Base-by-base conservation (phyloP, 2,329 filamentous ascomycete species). In the Ambrosiella beaveri region DNA sequence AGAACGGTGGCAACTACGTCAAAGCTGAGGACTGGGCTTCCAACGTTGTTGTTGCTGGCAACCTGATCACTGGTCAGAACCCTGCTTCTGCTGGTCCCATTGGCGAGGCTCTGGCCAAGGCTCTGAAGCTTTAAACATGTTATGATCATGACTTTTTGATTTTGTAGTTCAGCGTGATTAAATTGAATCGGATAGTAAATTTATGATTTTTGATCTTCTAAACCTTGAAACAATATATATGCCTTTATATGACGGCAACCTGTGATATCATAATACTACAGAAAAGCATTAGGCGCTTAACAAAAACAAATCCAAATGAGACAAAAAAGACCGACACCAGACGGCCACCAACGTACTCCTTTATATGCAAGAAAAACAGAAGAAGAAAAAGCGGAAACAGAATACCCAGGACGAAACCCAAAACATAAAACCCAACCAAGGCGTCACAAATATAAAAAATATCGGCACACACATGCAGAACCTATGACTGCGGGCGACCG, bases 41-140 rank as follows among this genome's bases (percentile, higher is more conserved):
- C 63, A 72, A 76, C 65, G 71, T 78, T 0, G 71, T 75, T 0
- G 73, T 76, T 2, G 71, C 75, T 49, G 78, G 76, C 7, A 71
- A 70, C 61, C 61, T 81, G 39, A 77, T 80, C 59, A 78, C 78
- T 0, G 78, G 78, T 0, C 78, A 81, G 73, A 81, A 81, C 68
- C 78, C 78, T 27, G 71, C 70, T 0, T 78, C 75, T 27, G 73
- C 75, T 0, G 71, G 71, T 63, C 74, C 65, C 0, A 70, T 79
- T n/a, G 78, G 74, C 0, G 71, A 76, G 69, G 77, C 73, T 1
- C 65, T 81, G 61, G 66, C 72, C 35, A 74, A 74, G 70, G 72
- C 73, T 1, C 66, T 78, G 51, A 57, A 56, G 36, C 54, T 60
- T 35, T 62, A 53, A 54, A 13, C 15, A 39, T 17, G 19, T 11